Evolutionary conservation across 2,329 filamentous ascomycete species (phyloP), one percentile per base, ranked within the genome.

Genomic region (Fusarium sp.): DNA sequence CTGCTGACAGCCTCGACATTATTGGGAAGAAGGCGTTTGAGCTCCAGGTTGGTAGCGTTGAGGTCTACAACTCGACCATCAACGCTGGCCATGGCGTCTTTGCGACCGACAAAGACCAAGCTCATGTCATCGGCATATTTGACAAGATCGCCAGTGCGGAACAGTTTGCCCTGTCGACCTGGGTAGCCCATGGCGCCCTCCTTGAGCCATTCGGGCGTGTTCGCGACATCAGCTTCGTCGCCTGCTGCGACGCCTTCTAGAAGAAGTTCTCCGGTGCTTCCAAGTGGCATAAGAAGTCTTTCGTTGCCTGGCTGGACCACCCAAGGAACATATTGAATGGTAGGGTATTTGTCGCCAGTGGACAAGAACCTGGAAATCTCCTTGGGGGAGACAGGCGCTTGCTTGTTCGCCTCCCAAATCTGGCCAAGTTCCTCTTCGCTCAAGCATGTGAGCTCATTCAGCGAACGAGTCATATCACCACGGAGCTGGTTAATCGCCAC

Each of bases 401-500:
- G 74, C 32, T 68, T 66, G 44, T 77, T 75, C 14, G 80, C 63
- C n/a, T 66, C 72, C 62, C 74, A 71, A 8, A 85, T 77, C 56
- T 81, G 77, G 0, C 58, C 58, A n/a, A 77, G 66, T n/a, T 85
- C 83, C 4, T 78, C 75, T 0, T 78, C 73, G 0, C 77, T 73
- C 22, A 84, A 49, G 18, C 81, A 74, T 12, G 79, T 76, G 16
- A 85, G 63, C 4, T 81, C 70, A 6, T 78, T 74, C 14, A 83
- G 73, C 2, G 77, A 77, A 14, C 77, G 75, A 43, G 62, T 38
- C 15, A 61, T 29, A 4, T 75, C 73, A 0, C 81, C 78, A 34
- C 86, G 85, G 34, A 91, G 81, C 42, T 85, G 81, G 24, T 82
- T 80, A 0, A 85, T 82, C 10, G 87, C 83, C 4, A 81, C 80